Evolutionary conservation across 192 early-diverging fungal species (phyloP), one percentile per base, ranked within the genome.

Genomic region (Spizellomyces sp.): DNA sequence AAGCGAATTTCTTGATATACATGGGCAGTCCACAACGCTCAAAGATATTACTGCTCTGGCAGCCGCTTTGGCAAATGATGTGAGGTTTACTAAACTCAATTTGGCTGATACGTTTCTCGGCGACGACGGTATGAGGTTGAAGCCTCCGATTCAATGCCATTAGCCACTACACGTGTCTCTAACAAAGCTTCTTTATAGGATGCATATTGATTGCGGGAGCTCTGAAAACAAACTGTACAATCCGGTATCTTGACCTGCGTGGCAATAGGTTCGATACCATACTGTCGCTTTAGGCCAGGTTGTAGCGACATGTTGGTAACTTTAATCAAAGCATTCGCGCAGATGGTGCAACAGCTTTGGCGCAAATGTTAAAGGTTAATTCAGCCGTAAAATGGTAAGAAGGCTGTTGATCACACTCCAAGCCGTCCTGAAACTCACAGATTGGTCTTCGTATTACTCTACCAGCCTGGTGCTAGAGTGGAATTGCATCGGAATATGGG

Each of bases 401-500:
- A 36, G 27, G 27, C 27, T 36, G 27, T 36, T 61, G 59, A 19
- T n/a, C 36, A 36, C 2, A 2, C 14, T 17, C 42, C 19, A 71
- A 12, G 43, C 55, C 1, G 17, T 54, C 50, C 61, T 12, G 50
- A 27, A 70, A 74, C 10, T 21, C 50, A 36, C 27, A 36, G 27
- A 36, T 36, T 43, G 52, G 43, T 54, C 4, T 19, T 54, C 2
- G 1, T 54, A 19, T 12, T 19, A 54, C 50, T 54, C 17, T 71
- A 57, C 15, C 46, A 79, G 77, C 58, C 68, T 88, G 36, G 60
- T 79, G 9, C 69, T 88, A 9, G 86, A 88, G 70, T 88, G 86
- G 86, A 88, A 88, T 67, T 86, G 84, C 76, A 76, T 88, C 19
- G 86, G 86, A 4, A 82, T 88, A 54, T 88, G 86, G 86, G 82